Conservation (phyloP, 2,329 filamentous ascomycete species). For the Atkinsonella hypoxylon region DNA sequence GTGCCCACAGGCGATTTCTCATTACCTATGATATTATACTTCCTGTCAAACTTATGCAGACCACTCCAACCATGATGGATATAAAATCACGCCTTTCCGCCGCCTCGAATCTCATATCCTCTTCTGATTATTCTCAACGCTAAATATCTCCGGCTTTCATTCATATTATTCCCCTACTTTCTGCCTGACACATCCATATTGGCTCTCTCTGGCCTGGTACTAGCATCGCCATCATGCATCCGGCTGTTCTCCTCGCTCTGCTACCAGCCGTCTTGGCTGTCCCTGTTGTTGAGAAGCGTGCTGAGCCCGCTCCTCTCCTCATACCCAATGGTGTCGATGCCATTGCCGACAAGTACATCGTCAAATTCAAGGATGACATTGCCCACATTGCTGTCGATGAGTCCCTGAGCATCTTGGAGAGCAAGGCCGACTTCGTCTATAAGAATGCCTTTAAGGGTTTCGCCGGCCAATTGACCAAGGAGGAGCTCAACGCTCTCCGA, state of each 20-base stretch:
- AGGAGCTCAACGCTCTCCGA: conserved; percentile 12
- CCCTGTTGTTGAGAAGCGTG: conserved; percentile 12
- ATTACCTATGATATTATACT: not conserved
- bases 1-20: not conserved
- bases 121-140: conserved; percentile 1
- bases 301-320: conserved; percentile 16
- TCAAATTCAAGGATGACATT: conserved; percentile 16
- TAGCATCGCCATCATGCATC: conserved; percentile 11
- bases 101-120: not conserved
- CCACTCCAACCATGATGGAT: not conserved
- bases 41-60: not conserved
- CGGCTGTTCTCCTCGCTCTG: conserved; percentile 13
- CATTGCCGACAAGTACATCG: conserved; percentile 19
- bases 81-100: conserved; percentile 6
- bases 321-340: conserved; percentile 9
- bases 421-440: conserved; percentile 15
- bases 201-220: not conserved
- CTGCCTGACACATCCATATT: not conserved
- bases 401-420: conserved; percentile 9
- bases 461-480: conserved; percentile 11
- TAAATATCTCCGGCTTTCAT: not conserved
- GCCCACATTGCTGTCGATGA: conserved; percentile 7
- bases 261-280: conserved; percentile 13
- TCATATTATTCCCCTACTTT: not conserved
- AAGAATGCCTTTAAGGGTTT: conserved; percentile 14